These are phyloP conservation scores for Inga oerstediana DNA, from an alignment of 306 rosid genomes.

Conservation along the genomic window DNA sequence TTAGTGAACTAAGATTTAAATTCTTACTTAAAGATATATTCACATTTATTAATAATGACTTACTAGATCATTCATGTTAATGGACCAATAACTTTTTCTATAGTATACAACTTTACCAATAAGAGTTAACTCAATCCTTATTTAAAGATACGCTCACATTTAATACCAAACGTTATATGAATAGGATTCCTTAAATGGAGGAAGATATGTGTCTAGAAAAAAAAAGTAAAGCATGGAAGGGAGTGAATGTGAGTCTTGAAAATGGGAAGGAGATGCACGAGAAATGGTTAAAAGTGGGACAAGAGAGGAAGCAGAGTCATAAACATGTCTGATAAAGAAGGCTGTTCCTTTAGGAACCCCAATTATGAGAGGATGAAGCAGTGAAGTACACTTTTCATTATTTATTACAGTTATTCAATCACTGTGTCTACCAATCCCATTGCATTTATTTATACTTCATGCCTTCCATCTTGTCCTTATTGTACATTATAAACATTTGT, in stretches of 20 bases:
- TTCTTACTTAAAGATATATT: too few species aligned
- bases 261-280: not conserved
- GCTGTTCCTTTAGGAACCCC: slow-evolving; percentile 38
- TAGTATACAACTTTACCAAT: too few species aligned
- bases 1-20: too few species aligned
- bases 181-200: too few species aligned
- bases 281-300: slow-evolving; percentile 35
- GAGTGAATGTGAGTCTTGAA: not conserved
- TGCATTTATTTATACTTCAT: not conserved
- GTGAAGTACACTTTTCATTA: slow-evolving; percentile 50
- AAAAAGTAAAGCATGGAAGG: too few species aligned
- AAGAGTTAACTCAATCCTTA: too few species aligned
- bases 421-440: not conserved
- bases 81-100: too few species aligned
- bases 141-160: fast-evolving
- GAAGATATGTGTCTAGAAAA: too few species aligned
- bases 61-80: too few species aligned
- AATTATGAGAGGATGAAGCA: slow-evolving; percentile 52
- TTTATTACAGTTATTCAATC: not conserved
- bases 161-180: too few species aligned
- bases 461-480: not conserved
- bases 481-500: not conserved
- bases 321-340: slow-evolving; percentile 58
- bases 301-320: slow-evolving; percentile 37
- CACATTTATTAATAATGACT: too few species aligned